phyloP scores from a whole-genome alignment of 2,329 filamentous ascomycete genomes.

The Reticulascus tulasneorum region DNA sequence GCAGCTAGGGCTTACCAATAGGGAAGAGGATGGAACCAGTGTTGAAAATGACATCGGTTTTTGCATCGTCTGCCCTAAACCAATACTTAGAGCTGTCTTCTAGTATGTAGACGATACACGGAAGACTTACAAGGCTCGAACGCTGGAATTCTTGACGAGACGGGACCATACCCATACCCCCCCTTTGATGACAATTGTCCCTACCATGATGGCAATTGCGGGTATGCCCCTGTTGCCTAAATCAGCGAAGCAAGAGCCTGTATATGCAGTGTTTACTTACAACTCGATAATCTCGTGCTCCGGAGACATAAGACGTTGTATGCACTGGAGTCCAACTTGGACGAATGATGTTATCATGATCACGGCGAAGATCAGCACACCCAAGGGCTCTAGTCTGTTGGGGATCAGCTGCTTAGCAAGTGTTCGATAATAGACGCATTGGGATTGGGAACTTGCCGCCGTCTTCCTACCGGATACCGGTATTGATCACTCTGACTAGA shows the following conservation, averaged over 20 bases:
- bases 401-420: too few species aligned
- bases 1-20: conserved; percentile 44
- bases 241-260: conserved; percentile 5
- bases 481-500: conserved; percentile 66
- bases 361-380: conserved; percentile 75
- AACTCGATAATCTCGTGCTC: conserved; percentile 71
- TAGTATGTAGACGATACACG: conserved; percentile 15
- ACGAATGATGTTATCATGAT: conserved; percentile 85
- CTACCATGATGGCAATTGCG: conserved; percentile 74
- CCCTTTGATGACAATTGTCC: conserved; percentile 78
- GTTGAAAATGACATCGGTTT: conserved; percentile 85
- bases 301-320: conserved; percentile 56
- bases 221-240: conserved; percentile 46
- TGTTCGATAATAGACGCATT: conserved; percentile 17
- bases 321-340: conserved; percentile 70
- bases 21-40: conserved; percentile 85
- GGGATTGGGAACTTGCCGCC: conserved; percentile 34
- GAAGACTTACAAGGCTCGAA: conserved; percentile 64
- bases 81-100: too few species aligned
- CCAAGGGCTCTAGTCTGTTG: conserved; percentile 67
- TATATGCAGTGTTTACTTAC: conserved; percentile 19
- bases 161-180: conserved; percentile 85
- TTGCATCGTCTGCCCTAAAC: conserved; percentile 44
- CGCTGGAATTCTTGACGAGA: conserved; percentile 78
- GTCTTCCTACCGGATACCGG: conserved; percentile 72